Evolutionary conservation across 345 rosid species (phyloP).

Genomic region (Eucalyptus shirleyi): DNA sequence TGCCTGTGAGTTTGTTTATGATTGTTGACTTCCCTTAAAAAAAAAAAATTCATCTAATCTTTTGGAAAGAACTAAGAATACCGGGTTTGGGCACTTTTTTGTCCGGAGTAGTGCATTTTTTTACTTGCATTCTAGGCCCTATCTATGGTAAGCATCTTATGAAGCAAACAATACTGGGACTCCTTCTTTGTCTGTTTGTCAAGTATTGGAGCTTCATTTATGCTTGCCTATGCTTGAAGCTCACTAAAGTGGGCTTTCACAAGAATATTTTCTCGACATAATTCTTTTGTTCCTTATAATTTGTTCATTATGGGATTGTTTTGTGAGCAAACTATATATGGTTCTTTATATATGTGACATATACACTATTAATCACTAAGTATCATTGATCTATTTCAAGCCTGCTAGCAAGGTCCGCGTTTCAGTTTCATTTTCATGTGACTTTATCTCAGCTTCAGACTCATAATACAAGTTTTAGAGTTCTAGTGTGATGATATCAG

Average conservation of each 20-base stretch:
- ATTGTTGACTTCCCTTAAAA: background rate
- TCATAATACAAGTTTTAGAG: constrained; percentile 49
- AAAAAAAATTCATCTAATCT: background rate
- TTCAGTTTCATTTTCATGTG: constrained; percentile 55
- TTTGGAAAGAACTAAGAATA: background rate
- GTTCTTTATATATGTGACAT: background rate
- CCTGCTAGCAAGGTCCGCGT: constrained; percentile 49
- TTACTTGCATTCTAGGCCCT: background rate
- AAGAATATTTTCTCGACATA: background rate
- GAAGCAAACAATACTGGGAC: too few relatives aligned
- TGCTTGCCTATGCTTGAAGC: too few relatives aligned
- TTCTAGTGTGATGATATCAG: constrained; percentile 44
- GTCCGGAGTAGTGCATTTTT: background rate
- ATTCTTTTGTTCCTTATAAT: background rate
- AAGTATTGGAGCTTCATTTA: too few relatives aligned
- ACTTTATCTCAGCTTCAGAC: constrained; percentile 42
- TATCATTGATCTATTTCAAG: constrained; percentile 15
- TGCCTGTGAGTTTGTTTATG: background rate
- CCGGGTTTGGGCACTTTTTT: background rate
- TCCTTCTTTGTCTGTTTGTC: too few relatives aligned
- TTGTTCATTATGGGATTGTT: background rate
- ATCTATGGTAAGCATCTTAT: too few relatives aligned
- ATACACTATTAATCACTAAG: background rate
- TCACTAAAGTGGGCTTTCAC: background rate
- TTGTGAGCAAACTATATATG: background rate